Conservation (phyloP, 306 rosid species). For the Coriaria nepalensis region DNA sequence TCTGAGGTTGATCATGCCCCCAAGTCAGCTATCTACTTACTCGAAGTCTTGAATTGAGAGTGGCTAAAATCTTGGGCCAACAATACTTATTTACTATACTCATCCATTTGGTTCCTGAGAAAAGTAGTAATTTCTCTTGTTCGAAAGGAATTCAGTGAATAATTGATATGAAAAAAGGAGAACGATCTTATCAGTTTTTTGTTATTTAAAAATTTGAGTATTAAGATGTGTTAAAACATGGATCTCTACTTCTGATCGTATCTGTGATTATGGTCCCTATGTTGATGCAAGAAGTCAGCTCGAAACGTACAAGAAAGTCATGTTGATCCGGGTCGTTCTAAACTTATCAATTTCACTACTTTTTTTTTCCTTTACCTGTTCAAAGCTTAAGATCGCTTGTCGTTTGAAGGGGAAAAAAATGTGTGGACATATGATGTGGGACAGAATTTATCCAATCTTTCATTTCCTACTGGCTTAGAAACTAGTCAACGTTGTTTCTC, state of each 20-base stretch:
- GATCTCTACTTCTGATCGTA: background rate
- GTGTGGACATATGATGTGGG: background rate
- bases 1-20: too few relatives aligned
- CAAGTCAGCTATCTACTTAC: too few relatives aligned
- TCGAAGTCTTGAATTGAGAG: too few relatives aligned
- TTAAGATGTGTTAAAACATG: background rate
- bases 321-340: conserved; percentile 27
- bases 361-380: background rate
- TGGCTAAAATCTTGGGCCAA: too few relatives aligned
- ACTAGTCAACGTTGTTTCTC: too few relatives aligned
- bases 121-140: background rate
- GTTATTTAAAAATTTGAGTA: background rate
- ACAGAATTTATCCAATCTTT: too few relatives aligned
- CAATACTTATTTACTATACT: background rate
- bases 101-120: background rate
- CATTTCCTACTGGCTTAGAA: too few relatives aligned
- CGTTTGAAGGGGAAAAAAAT: background rate
- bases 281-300: conserved; percentile 35
- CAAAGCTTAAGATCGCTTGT: background rate
- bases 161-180: too few relatives aligned
- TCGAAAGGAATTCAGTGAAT: too few relatives aligned
- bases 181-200: background rate
- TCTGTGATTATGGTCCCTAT: background rate
- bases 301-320: conserved; percentile 38
- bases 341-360: background rate